Evolutionary conservation across 306 rosid species (phyloP).

Genomic region (Biancaea sappan): DNA sequence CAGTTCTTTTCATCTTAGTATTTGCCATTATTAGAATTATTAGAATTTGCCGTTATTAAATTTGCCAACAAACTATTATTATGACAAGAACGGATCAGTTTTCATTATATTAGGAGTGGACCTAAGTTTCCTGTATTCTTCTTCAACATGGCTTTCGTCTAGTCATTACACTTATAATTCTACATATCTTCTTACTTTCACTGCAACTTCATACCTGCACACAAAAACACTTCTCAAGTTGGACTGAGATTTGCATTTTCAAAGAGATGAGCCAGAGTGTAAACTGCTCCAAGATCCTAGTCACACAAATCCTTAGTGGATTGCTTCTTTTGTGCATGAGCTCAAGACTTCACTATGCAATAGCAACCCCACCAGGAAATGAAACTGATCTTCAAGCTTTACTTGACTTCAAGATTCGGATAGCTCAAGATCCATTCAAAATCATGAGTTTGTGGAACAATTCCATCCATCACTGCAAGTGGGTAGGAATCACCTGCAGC

Average conservation of each 20-base stretch:
- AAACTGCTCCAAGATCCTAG: neutral
- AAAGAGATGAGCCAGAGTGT: conserved; percentile 20
- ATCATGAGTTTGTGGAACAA: conserved; percentile 51
- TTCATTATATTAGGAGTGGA: too few relatives aligned
- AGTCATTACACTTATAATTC: too few relatives aligned
- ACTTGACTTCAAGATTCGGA: conserved; percentile 39
- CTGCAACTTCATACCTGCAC: neutral
- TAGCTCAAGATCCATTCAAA: conserved; percentile 38
- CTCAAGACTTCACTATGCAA: neutral
- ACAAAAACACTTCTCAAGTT: neutral
- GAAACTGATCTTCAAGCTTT: conserved; percentile 42
- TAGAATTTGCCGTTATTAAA: too few relatives aligned
- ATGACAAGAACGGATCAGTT: too few relatives aligned
- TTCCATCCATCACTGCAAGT: conserved; percentile 43
- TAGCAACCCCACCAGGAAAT: neutral
- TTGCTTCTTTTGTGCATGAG: conserved; percentile 25
- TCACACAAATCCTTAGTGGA: conserved; percentile 9
- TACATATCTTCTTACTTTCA: too few relatives aligned
- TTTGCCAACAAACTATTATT: too few relatives aligned
- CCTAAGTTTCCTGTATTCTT: too few relatives aligned
- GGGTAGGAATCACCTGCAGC: conserved; percentile 50
- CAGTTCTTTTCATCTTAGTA: too few relatives aligned
- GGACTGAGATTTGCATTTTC: neutral
- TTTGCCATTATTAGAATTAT: too few relatives aligned
- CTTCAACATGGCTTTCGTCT: too few relatives aligned